phyloP scores from a whole-genome alignment of 2,329 filamentous ascomycete genomes.

The Pseudomassariella vexata region DNA sequence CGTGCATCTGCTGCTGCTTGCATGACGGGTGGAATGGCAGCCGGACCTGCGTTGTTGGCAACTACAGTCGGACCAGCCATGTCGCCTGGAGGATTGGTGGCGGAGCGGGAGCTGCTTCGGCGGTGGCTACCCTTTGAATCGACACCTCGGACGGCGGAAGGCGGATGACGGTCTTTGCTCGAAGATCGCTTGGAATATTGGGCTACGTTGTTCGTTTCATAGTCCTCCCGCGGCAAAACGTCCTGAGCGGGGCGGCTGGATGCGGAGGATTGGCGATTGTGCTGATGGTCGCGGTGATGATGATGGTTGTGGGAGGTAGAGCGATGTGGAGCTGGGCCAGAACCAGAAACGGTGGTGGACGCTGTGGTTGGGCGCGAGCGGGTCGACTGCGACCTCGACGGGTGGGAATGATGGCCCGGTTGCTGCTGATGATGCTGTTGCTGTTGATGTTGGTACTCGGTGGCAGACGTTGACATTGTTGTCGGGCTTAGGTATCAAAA shows the following conservation, averaged over 20 bases:
- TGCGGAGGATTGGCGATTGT: conserved; percentile 26
- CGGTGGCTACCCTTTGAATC: conserved; percentile 41
- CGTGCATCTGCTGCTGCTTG: conserved; percentile 40
- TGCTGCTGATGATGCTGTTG: conserved; percentile 24
- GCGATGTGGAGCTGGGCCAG: conserved; percentile 17
- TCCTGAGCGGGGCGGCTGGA: conserved; percentile 38
- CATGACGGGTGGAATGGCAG: conserved; percentile 42
- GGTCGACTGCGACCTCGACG: conserved; percentile 29
- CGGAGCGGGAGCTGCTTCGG: conserved; percentile 45
- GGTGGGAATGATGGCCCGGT: conserved; percentile 22
- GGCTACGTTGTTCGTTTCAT: conserved; percentile 65
- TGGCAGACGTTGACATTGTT: conserved; percentile 26
- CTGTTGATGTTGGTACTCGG: conserved; percentile 22
- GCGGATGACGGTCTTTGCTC: conserved; percentile 53
- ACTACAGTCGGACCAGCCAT: conserved; percentile 45
- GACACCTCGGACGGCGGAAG: conserved; percentile 48
- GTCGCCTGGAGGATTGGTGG: conserved; percentile 30
- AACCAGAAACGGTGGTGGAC: conserved; percentile 16
- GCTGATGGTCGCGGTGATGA: conserved; percentile 31
- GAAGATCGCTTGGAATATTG: conserved; percentile 58
- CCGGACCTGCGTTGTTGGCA: conserved; percentile 47
- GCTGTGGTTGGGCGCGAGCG: conserved; percentile 26
- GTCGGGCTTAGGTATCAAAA: no score
- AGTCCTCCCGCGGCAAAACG: conserved; percentile 56
- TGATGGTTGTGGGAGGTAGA: conserved; percentile 20